A percentile compares a stretch with the other conserved stretches of the same genome.
These are phyloP conservation scores for Penicillium sp. DNA, from an alignment of 2,329 filamentous ascomycete genomes.

Conservation along the genomic window DNA sequence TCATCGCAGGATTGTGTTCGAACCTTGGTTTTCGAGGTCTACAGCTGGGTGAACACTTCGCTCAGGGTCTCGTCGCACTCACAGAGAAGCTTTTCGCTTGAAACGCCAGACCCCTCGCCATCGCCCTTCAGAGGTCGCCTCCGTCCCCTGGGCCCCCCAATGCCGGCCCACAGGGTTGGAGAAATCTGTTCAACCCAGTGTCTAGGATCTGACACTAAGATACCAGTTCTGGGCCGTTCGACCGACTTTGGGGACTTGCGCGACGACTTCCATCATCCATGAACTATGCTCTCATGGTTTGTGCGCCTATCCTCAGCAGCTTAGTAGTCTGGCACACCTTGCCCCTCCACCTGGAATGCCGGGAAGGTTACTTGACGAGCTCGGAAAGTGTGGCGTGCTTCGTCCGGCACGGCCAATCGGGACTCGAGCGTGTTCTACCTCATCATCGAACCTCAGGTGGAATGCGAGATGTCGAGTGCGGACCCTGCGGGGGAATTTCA, in stretches of 20 bases:
- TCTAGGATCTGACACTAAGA: not conserved
- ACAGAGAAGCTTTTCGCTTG: slow-evolving; percentile 7
- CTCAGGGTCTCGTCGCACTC: not conserved
- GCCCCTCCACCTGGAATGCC: too few species aligned
- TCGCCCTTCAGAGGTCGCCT: not conserved
- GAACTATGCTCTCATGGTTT: too few species aligned
- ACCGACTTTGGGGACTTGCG: not conserved
- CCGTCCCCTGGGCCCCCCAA: not conserved
- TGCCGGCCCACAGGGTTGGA: not conserved
- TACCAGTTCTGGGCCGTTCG: not conserved
- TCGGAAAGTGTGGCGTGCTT: too few species aligned
- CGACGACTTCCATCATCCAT: too few species aligned
- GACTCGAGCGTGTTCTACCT: too few species aligned
- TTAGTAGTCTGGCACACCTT: too few species aligned
- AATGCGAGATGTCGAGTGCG: too few species aligned
- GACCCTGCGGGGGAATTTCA: too few species aligned
- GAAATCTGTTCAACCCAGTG: not conserved
- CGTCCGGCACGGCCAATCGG: too few species aligned
- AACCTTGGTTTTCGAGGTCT: not conserved
- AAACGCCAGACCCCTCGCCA: slow-evolving; percentile 3
- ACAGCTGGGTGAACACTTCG: not conserved
- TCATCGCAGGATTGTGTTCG: not conserved
- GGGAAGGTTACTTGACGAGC: too few species aligned
- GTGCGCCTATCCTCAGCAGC: too few species aligned
- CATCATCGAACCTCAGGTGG: too few species aligned